Evolutionary conservation across 2,329 filamentous ascomycete species (phyloP), one percentile per base, ranked within the genome.

Genomic region (Hypomyces perniciosus): DNA sequence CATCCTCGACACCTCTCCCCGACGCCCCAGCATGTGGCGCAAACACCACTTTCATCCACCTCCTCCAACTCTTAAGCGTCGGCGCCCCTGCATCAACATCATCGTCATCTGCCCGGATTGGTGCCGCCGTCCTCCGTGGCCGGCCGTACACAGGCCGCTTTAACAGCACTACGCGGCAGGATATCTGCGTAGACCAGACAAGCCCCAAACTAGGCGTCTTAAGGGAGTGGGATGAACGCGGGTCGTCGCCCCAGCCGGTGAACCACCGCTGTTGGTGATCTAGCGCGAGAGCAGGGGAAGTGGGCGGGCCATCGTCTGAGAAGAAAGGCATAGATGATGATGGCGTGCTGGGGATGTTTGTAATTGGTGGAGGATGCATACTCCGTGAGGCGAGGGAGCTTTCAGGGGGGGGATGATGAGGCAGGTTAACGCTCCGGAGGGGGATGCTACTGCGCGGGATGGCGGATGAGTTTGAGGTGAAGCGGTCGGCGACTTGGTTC

Each of bases 251-350:
- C 92, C 93, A 96, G 56, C 93, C 91, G 4, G 91, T 95, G 70
- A 96, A 95, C 81, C 91, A 96, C 40, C 88, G 81, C 66, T 96
- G 90, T 68, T 97, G 92, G 68, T 96, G 88, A 60, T 95, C 85
- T 7, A 96, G 79, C 31, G 81, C 79, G 35, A 96, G 75, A 0
- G 84, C 81, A 9, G 77, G 68, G 0, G 71, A 71, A 1, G 66
- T 62, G 10, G 68, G 65, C 2, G 66, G 64, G 3, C 61, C 62
- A 8, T 59, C 51, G 41, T 66, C 65, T 3, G 59, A 56, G 4
- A 62, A 49, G 4, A 51, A 40, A 4, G 72, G 64, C 46, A 68
- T 62, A 27, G 74, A 74, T 7, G 71, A 72, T 7, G 68, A 67
- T 3, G 69, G 71, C 43, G 70, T 64, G 46, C 54, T 66, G 5